phyloP scores from a whole-genome alignment of 1,284 basidiomycete species.

The Ceratobasidium theobromae region DNA sequence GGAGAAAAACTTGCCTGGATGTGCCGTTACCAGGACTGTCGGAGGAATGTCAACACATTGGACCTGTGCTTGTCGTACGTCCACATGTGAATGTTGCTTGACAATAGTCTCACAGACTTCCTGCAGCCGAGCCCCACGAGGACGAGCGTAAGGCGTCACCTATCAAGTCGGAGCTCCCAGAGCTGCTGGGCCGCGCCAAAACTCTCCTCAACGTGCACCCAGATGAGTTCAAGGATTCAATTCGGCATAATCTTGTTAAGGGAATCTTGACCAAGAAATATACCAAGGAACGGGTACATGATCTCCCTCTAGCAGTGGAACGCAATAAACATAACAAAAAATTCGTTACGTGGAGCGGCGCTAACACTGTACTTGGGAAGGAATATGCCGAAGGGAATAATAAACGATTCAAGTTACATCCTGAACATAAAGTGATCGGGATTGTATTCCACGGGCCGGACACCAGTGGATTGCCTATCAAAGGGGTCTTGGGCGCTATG shows the following conservation, averaged over 20 bases:
- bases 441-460: neutral
- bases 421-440: neutral
- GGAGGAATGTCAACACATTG: slow-evolving; percentile 33
- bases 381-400: neutral
- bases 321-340: slow-evolving; percentile 3
- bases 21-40: slow-evolving; percentile 27
- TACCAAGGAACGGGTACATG: neutral
- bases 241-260: slow-evolving; percentile 27
- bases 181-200: neutral
- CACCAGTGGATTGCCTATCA: neutral
- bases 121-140: neutral
- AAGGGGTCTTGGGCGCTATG: neutral
- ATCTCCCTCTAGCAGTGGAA: slow-evolving; percentile 28
- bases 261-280: neutral
- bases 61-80: slow-evolving; percentile 29
- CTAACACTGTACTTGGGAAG: slow-evolving; percentile 26
- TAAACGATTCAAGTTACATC: neutral
- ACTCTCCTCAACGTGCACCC: neutral
- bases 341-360: slow-evolving; percentile 9
- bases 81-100: neutral
- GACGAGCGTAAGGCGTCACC: slow-evolving; percentile 11
- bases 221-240: slow-evolving; percentile 1
- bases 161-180: slow-evolving; percentile 2
- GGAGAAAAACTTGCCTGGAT: slow-evolving; percentile 9
- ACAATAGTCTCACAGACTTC: neutral